Evolutionary conservation across 176 grass and related monocot species (phyloP).

Genomic region (Musa itinerans): DNA sequence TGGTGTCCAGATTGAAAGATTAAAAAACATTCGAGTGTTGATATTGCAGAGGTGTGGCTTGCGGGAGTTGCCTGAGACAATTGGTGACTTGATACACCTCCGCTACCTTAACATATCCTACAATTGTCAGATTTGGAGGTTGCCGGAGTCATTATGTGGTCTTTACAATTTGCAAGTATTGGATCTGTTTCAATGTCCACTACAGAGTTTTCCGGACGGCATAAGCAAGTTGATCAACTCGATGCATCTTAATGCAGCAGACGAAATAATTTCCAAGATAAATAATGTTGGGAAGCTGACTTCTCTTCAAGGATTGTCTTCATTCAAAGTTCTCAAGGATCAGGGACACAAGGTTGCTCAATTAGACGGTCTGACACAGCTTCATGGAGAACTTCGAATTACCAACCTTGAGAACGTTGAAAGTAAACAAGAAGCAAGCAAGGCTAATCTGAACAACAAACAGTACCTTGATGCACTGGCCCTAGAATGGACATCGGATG

Average conservation of each 20-base stretch:
- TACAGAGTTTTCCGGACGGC: too few relatives aligned
- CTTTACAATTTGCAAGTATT: constrained; percentile 25
- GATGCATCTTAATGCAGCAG: too few relatives aligned
- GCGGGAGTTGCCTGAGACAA: constrained; percentile 12
- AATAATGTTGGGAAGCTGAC: too few relatives aligned
- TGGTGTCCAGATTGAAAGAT: constrained; percentile 8
- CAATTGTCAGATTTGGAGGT: background rate
- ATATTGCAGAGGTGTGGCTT: background rate
- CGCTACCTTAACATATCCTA: constrained; percentile 18
- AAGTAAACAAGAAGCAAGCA: constrained; percentile 10
- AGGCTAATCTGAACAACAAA: too few relatives aligned
- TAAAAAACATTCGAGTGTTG: constrained; percentile 9
- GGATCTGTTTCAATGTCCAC: too few relatives aligned
- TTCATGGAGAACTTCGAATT: constrained; percentile 18
- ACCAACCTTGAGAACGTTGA: constrained; percentile 20
- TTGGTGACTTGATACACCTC: constrained; percentile 23
- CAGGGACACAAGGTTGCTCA: constrained; percentile 21
- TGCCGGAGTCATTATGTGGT: constrained; percentile 16
- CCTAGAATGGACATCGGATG: too few relatives aligned
- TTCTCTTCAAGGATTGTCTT: too few relatives aligned
- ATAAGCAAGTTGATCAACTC: too few relatives aligned
- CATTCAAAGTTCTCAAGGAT: background rate
- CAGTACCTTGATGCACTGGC: too few relatives aligned
- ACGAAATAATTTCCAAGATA: too few relatives aligned
- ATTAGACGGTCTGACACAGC: constrained; percentile 15